Base-by-base conservation (phyloP, 139 green algal species). In the Pycnococcus provasolii region DNA sequence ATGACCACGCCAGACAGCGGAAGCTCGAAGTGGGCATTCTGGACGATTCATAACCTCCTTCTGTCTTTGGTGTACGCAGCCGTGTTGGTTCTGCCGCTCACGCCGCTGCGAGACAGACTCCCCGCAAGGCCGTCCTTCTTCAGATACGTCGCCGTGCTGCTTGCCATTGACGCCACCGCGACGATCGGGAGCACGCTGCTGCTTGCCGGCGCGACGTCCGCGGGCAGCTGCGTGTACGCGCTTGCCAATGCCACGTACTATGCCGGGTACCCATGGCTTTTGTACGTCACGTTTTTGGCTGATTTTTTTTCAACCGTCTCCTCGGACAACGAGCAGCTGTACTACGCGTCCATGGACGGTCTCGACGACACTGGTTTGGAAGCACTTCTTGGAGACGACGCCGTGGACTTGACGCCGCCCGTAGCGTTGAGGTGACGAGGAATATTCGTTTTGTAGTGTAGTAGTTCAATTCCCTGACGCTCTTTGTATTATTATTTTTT, bases 231-330 rank as follows among this genome's bases (percentile, higher is more conserved):
- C 63, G 60, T 86, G 42, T 83, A 77, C 62, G 78, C 71, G 3
- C 13, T 76, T 1, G 65, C 73, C 2, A 73, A 45, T 8, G 80
- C 62, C 57, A 6, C 55, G 13, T 87, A 83, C 76, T 77, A 77
- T 53, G 71, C 72, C 2, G 37, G 62, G 45, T 83, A 76, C 50
- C 73, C 81, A 4, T 66, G 65, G 13, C 67, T 84, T 52, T 39
- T 87, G 42, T 85, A 87, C 58, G 7, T 77, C 45, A 85, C 81
- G 0, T 87, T 87, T 63, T 63, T 87, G 50, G 42, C 68, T 41
- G 79, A 83, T 37, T 83, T 85, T 43, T 82, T 87, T 26, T 26
- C 26, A 26, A 26, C 26, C 26, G 26, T 26, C 26, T 26, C 26
- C 26, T 26, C 26, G 26, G 26, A 26, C 26, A 26, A 26, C 26